A percentile compares a stretch with the other conserved stretches of the same genome.
Conservation (phyloP, 2,329 filamentous ascomycete genomes). For the Dothistroma septosporum region DNA sequence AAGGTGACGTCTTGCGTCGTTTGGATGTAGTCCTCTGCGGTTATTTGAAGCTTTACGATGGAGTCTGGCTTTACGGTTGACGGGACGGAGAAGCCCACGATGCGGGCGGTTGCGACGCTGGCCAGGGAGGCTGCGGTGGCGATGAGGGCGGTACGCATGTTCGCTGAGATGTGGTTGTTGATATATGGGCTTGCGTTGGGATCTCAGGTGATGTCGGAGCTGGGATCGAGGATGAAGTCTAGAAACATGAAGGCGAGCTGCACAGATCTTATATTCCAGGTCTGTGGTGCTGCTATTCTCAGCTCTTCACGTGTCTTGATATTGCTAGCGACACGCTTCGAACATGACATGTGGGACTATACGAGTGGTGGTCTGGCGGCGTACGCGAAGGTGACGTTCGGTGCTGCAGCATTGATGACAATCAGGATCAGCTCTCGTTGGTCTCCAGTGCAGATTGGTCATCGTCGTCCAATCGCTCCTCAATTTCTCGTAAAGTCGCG, state of each 20-base stretch:
- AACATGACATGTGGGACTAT: neutral
- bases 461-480: neutral
- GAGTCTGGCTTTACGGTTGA: conserved; percentile 39
- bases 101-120: conserved; percentile 36
- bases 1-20: conserved; percentile 44
- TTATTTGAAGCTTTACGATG: conserved; percentile 39
- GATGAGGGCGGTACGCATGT: conserved; percentile 11
- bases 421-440: neutral
- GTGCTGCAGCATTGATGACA: neutral
- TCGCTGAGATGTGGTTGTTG: neutral
- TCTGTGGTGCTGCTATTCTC: neutral
- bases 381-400: neutral
- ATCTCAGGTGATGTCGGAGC: neutral
- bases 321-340: neutral
- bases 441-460: neutral
- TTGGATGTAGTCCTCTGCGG: conserved; percentile 45
- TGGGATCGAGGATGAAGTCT: neutral
- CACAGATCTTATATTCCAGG: neutral
- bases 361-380: neutral
- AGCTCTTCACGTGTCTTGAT: neutral
- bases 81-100: conserved; percentile 44
- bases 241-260: neutral
- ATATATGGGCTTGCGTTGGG: neutral
- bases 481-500: neutral
- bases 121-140: conserved; percentile 8